Evolutionary conservation across 495 filamentous ascomycete species (phyloP).

Genomic region (Astrocystis sublimbata): DNA sequence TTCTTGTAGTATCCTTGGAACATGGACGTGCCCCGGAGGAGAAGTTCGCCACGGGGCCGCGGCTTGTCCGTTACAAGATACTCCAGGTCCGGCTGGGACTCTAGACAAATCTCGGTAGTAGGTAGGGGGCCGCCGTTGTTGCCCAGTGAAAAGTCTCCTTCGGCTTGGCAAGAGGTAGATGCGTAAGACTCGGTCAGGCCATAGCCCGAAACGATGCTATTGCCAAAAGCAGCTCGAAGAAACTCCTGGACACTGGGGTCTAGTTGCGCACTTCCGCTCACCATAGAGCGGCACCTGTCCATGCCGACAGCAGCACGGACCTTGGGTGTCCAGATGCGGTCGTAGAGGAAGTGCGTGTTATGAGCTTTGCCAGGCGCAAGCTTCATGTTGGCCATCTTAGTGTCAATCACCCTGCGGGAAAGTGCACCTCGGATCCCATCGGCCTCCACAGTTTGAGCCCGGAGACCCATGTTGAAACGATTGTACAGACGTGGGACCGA

Average conservation of each 20-base stretch:
- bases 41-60: constrained; percentile 87
- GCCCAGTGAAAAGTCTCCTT: constrained; percentile 69
- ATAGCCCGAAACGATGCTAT: constrained; percentile 85
- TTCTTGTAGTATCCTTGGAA: constrained; percentile 90
- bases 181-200: constrained; percentile 97
- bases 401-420: constrained; percentile 73
- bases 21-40: constrained; percentile 74
- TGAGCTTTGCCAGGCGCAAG: constrained; percentile 67
- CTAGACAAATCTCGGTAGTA: constrained; percentile 73
- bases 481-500: constrained; percentile 93
- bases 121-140: constrained; percentile 77
- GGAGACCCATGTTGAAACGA: constrained; percentile 81
- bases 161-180: constrained; percentile 64
- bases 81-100: constrained; percentile 92
- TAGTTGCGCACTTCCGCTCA: constrained; percentile 87
- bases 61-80: constrained; percentile 90
- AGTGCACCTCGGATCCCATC: constrained; percentile 80
- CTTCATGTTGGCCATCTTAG: constrained; percentile 78
- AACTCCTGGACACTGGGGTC: constrained; percentile 87
- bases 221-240: constrained; percentile 78
- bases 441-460: constrained; percentile 72
- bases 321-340: constrained; percentile 91
- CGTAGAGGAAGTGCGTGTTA: constrained; percentile 83
- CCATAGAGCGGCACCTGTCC: constrained; percentile 69
- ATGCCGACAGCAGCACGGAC: constrained; percentile 79